Evolutionary conservation across 805 yeast species (phyloP).

Genomic region (Yamadazyma laniorum): DNA sequence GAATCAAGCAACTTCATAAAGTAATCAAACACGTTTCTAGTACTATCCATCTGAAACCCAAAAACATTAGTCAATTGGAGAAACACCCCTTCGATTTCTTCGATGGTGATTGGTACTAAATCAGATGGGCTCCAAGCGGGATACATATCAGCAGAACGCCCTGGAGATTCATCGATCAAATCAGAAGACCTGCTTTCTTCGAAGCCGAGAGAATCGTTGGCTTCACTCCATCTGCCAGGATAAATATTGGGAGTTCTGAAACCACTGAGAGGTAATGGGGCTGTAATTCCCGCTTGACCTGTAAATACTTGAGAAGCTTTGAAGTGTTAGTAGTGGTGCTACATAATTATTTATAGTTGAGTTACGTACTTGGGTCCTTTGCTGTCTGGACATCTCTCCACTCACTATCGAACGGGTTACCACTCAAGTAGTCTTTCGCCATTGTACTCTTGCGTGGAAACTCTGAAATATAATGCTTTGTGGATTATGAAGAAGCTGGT

Average conservation of each 20-base stretch:
- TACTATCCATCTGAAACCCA: constrained; percentile 68
- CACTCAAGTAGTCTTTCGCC: constrained; percentile 3
- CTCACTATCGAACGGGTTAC: constrained; percentile 3
- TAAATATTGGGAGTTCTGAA: constrained; percentile 38
- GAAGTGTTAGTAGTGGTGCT: constrained; percentile 1
- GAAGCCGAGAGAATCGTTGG: constrained; percentile 12
- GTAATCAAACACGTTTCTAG: constrained; percentile 66
- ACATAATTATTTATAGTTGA: no score
- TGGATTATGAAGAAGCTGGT: not conserved
- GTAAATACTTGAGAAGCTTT: constrained; percentile 5
- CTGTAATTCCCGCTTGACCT: constrained; percentile 11
- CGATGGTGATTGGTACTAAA: constrained; percentile 46
- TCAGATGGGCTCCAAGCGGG: constrained; percentile 50
- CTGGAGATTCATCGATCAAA: constrained; percentile 8
- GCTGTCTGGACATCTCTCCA: not conserved
- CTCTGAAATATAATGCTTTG: not conserved
- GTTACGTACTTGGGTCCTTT: no score
- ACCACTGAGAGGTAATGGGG: constrained; percentile 31
- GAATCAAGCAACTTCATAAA: constrained; percentile 63
- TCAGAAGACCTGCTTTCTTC: constrained; percentile 2
- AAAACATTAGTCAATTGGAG: constrained; percentile 51
- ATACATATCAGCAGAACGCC: constrained; percentile 44
- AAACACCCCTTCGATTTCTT: constrained; percentile 57
- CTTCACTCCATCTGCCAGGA: constrained; percentile 37
- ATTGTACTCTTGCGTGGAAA: no score